Conservation (phyloP, 345 rosid genomes). For the Aquilaria malaccensis region DNA sequence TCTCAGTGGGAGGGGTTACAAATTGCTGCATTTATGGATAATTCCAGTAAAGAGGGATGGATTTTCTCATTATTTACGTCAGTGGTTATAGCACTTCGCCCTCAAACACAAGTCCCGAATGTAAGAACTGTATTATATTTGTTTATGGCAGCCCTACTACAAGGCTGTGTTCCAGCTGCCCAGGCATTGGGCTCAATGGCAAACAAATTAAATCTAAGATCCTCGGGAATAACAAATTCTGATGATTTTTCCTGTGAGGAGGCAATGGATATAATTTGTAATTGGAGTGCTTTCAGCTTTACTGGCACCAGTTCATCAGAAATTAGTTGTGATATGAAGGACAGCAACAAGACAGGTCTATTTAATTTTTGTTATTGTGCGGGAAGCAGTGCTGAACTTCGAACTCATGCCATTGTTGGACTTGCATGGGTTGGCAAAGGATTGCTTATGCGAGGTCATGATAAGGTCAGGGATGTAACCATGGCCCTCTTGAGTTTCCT, state of each 20-base stretch:
- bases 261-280: slow-evolving; percentile 57
- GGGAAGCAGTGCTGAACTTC: slow-evolving; percentile 31
- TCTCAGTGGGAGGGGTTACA: slow-evolving; percentile 27
- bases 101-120: slow-evolving; percentile 55
- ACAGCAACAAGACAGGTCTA: slow-evolving; percentile 27
- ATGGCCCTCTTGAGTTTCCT: slow-evolving; percentile 53
- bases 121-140: slow-evolving; percentile 34
- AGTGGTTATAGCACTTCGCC: slow-evolving; percentile 58
- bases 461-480: slow-evolving; percentile 57
- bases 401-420: slow-evolving; percentile 55
- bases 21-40: slow-evolving; percentile 20
- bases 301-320: slow-evolving; percentile 15
- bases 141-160: slow-evolving; percentile 38
- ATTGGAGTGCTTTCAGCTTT: slow-evolving; percentile 17
- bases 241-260: slow-evolving; percentile 52
- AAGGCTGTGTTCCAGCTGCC: slow-evolving; percentile 62
- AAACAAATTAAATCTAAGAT: slow-evolving; percentile 49
- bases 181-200: slow-evolving; percentile 86
- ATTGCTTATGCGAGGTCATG: slow-evolving; percentile 82
- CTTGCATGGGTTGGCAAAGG: slow-evolving; percentile 97
- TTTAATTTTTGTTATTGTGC: slow-evolving; percentile 31
- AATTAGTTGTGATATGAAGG: slow-evolving; percentile 13
- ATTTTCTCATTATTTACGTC: slow-evolving; percentile 69
- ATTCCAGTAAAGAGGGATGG: slow-evolving; percentile 55
- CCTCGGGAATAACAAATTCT: slow-evolving; percentile 24